Evolutionary conservation across 768 basidiomycete species (phyloP).

Genomic region (Mycena belliarum): DNA sequence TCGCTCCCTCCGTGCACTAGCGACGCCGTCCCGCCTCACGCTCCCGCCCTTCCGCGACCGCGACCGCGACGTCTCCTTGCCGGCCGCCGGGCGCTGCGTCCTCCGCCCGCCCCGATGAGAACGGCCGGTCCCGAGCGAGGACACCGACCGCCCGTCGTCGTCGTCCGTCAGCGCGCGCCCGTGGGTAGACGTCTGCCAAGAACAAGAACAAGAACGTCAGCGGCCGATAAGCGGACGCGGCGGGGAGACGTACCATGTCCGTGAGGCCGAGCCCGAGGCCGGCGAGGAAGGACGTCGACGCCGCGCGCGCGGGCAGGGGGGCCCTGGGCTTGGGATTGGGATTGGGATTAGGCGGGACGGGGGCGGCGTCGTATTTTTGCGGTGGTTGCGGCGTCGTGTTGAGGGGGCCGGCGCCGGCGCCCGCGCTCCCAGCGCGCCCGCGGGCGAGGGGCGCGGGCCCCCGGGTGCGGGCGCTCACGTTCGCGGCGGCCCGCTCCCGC

Average conservation of each 20-base stretch:
- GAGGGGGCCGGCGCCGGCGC: not conserved
- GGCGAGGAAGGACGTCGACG: conserved; percentile 1
- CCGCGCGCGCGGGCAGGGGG: not conserved
- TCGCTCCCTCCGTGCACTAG: not conserved
- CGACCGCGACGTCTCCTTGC: conserved; percentile 9
- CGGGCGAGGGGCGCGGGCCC: not conserved
- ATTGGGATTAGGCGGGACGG: not conserved
- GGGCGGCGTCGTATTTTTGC: not conserved
- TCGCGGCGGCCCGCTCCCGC: not conserved
- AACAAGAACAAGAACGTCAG: no score
- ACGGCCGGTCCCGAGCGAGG: conserved; percentile 17
- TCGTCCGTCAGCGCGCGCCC: not conserved
- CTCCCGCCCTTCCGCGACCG: not conserved
- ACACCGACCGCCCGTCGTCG: conserved; percentile 19
- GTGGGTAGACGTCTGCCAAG: no score
- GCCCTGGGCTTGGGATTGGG: not conserved
- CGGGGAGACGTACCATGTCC: no score
- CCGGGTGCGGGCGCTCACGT: not conserved
- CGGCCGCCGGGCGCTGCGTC: not conserved
- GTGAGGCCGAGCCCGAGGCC: no score
- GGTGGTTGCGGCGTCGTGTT: not conserved
- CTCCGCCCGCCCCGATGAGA: conserved; percentile 6
- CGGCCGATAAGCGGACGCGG: no score
- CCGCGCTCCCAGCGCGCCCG: not conserved
- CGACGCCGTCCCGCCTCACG: not conserved